These are phyloP conservation scores for Lasiodiplodia sp. DNA, from an alignment of 2,329 filamentous ascomycete genomes.

Conservation along the genomic window DNA sequence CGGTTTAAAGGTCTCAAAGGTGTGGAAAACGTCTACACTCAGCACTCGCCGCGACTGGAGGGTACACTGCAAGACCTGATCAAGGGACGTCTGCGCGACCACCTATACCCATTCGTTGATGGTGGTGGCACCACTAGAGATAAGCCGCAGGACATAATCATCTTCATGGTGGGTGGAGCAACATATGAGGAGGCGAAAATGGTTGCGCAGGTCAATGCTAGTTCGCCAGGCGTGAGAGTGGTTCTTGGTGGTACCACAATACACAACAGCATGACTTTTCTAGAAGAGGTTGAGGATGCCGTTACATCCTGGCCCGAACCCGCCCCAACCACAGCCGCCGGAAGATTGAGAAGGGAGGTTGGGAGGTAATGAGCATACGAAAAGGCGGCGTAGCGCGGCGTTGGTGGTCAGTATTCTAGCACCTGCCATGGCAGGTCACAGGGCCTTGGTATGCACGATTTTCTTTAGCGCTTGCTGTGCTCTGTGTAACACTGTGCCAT, in stretches of 20 bases:
- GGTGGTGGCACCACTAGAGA: constrained; percentile 85
- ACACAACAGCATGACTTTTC: constrained; percentile 85
- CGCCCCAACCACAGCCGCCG: constrained; percentile 60
- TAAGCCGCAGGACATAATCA: constrained; percentile 94
- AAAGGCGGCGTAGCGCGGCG: constrained; percentile 8
- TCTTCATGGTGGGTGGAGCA: constrained; percentile 91
- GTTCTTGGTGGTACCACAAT: constrained; percentile 88
- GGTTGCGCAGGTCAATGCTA: constrained; percentile 92
- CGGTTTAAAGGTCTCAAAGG: constrained; percentile 95
- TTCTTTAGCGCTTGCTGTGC: neutral
- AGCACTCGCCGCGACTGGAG: constrained; percentile 90
- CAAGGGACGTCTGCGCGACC: constrained; percentile 85
- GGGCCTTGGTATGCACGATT: neutral
- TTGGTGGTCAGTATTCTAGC: neutral
- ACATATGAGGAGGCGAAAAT: constrained; percentile 98
- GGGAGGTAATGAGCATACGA: constrained; percentile 49
- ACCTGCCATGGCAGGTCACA: neutral
- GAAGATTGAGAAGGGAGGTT: constrained; percentile 67
- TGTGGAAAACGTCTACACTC: constrained; percentile 98
- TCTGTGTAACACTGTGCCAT: neutral
- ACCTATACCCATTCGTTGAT: constrained; percentile 93
- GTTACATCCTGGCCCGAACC: constrained; percentile 84
- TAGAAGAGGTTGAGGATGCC: constrained; percentile 91
- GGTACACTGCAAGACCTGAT: constrained; percentile 89
- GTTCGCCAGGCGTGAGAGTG: constrained; percentile 84